These are phyloP conservation scores for Eustoma russellianum DNA, from an alignment of 257 asterid species.

Conservation along the genomic window DNA sequence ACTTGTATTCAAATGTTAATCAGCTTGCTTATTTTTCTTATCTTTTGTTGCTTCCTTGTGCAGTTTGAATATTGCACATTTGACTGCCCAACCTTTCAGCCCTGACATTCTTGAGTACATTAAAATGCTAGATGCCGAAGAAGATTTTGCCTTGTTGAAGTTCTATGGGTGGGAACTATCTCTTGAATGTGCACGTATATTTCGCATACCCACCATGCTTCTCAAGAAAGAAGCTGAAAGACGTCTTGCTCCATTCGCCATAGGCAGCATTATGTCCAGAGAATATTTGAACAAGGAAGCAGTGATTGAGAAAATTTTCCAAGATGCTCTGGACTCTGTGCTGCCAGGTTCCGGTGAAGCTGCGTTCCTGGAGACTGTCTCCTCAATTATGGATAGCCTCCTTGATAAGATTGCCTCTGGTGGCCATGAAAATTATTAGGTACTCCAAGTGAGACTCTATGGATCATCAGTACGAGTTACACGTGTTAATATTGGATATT, in stretches of 20 bases:
- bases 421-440: neutral
- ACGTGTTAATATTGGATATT: no score
- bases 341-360: slow-evolving; percentile 66
- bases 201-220: slow-evolving; percentile 85
- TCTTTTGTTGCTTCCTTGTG: slow-evolving; percentile 1
- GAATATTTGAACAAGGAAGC: slow-evolving; percentile 56
- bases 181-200: slow-evolving; percentile 52
- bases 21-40: neutral
- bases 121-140: slow-evolving; percentile 54
- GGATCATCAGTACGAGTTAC: no score
- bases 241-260: slow-evolving; percentile 65
- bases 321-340: slow-evolving; percentile 55
- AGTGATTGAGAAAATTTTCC: slow-evolving; percentile 57
- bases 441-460: no score
- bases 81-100: slow-evolving; percentile 66
- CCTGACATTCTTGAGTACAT: slow-evolving; percentile 52
- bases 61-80: slow-evolving; percentile 56
- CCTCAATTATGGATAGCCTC: slow-evolving; percentile 50
- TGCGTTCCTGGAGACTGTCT: slow-evolving; percentile 55
- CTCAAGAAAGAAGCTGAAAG: slow-evolving; percentile 73
- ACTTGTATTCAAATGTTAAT: no score
- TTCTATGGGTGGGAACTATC: slow-evolving; percentile 83
- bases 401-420: slow-evolving; percentile 34
- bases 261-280: slow-evolving; percentile 79
- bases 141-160: slow-evolving; percentile 60